Conservation (phyloP, 139 green algal genomes). For the Ettlia oleoabundans region DNA sequence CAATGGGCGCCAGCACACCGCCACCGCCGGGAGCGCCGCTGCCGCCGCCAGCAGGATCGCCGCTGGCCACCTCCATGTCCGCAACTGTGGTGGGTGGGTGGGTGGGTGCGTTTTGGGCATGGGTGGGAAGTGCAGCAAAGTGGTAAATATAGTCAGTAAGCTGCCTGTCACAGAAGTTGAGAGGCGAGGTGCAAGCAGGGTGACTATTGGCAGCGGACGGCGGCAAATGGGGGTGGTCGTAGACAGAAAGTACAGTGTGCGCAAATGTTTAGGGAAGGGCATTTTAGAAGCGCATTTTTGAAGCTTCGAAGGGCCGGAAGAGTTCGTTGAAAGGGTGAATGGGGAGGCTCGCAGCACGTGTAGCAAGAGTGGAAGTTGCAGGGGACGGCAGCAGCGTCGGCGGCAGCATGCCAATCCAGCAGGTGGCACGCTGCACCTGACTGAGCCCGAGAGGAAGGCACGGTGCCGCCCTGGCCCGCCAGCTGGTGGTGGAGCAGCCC, state of each 20-base stretch:
- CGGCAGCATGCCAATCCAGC: not conserved
- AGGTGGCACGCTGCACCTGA: not conserved
- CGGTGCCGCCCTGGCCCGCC: not conserved
- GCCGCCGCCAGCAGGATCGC: not conserved
- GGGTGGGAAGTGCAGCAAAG: not conserved
- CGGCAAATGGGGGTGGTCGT: not conserved
- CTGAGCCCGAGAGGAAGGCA: conserved; percentile 16
- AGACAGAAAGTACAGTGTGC: too few relatives aligned
- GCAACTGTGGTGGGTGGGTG: not conserved
- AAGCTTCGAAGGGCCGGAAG: too few relatives aligned
- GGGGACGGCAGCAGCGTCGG: not conserved
- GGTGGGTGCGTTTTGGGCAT: not conserved
- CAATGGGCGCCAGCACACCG: conserved; percentile 37
- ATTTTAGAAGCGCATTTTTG: too few relatives aligned
- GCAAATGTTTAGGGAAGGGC: too few relatives aligned
- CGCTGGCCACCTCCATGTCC: conserved; percentile 16
- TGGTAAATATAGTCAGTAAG: too few relatives aligned
- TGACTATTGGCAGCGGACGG: not conserved
- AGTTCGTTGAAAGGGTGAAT: too few relatives aligned
- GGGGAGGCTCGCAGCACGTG: too few relatives aligned
- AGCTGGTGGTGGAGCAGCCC: conserved; percentile 5
- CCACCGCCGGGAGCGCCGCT: not conserved
- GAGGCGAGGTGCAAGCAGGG: too few relatives aligned
- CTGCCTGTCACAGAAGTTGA: too few relatives aligned
- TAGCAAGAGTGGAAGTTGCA: not conserved